Percentiles rank a stretch among this genome's conserved stretches.
Conservation (phyloP, 306 rosid species). For the Acacia acuminata region DNA sequence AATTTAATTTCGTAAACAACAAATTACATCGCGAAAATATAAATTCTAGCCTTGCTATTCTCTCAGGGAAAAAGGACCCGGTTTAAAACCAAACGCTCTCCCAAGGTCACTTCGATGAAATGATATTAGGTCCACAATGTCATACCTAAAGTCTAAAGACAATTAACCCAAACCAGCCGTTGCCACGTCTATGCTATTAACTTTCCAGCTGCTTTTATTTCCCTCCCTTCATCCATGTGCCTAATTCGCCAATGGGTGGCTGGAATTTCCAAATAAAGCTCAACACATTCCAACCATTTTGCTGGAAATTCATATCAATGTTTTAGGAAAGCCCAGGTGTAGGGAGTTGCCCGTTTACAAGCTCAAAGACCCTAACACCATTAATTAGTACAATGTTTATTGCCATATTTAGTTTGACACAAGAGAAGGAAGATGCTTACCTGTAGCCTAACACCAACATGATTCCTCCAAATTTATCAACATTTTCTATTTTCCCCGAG, state of each 20-base stretch:
- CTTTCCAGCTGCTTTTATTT: constrained; percentile 82
- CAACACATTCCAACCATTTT: neutral
- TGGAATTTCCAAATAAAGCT: constrained; percentile 34
- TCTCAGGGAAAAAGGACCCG: constrained; percentile 17
- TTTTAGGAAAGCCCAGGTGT: neutral
- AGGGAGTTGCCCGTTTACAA: neutral
- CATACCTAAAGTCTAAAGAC: constrained; percentile 71
- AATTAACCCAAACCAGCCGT: constrained; percentile 87
- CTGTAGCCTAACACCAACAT: constrained; percentile 79
- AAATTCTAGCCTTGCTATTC: neutral
- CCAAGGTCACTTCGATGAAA: constrained; percentile 68
- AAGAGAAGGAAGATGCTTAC: constrained; percentile 40
- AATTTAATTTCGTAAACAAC: constrained; percentile 3
- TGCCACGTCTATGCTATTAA: constrained; percentile 74
- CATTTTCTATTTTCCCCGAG: constrained; percentile 85
- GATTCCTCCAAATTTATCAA: constrained; percentile 80
- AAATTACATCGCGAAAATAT: neutral
- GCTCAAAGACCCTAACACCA: neutral
- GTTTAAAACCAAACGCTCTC: constrained; percentile 87
- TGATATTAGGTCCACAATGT: constrained; percentile 59
- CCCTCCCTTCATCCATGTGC: constrained; percentile 63
- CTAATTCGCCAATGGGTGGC: constrained; percentile 86
- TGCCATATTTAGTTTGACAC: neutral
- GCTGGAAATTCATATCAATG: neutral
- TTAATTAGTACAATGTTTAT: neutral